These are phyloP conservation scores for Diaporthe longicolla DNA, from an alignment of 2,329 filamentous ascomycete species.

Conservation along the genomic window DNA sequence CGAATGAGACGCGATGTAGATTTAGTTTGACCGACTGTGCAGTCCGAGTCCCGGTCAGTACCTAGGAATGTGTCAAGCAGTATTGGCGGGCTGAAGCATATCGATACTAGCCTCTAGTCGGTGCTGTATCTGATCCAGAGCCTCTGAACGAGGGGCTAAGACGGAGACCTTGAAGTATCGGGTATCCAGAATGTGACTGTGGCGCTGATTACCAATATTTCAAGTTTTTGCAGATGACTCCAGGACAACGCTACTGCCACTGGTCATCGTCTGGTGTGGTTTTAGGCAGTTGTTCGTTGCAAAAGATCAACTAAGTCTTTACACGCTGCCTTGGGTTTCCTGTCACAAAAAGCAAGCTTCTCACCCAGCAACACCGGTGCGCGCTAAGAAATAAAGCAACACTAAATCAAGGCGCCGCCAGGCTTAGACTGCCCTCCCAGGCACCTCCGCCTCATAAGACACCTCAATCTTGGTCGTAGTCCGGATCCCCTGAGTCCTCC, in stretches of 20 bases:
- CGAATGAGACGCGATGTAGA: neutral
- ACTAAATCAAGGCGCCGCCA: neutral
- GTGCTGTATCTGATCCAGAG: neutral
- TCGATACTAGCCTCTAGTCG: too few species aligned
- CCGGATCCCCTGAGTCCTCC: slow-evolving; percentile 2
- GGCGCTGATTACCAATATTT: neutral
- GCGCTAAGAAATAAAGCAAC: neutral
- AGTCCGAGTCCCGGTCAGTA: neutral
- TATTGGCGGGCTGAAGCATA: too few species aligned
- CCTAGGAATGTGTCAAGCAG: neutral
- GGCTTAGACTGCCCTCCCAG: neutral
- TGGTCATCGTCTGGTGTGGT: neutral
- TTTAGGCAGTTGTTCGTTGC: neutral
- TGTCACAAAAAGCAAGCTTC: neutral
- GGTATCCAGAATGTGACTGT: neutral
- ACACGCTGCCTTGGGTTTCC: neutral
- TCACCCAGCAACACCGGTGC: neutral
- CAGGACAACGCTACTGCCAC: neutral
- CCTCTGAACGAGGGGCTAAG: neutral
- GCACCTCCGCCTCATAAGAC: neutral
- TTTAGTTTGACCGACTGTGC: too few species aligned
- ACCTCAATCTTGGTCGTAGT: slow-evolving; percentile 32
- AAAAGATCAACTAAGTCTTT: neutral
- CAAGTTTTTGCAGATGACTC: neutral
- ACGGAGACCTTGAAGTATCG: neutral